These are phyloP conservation scores for Prunus dulcis DNA, from an alignment of 306 rosid species.

Conservation along the genomic window DNA sequence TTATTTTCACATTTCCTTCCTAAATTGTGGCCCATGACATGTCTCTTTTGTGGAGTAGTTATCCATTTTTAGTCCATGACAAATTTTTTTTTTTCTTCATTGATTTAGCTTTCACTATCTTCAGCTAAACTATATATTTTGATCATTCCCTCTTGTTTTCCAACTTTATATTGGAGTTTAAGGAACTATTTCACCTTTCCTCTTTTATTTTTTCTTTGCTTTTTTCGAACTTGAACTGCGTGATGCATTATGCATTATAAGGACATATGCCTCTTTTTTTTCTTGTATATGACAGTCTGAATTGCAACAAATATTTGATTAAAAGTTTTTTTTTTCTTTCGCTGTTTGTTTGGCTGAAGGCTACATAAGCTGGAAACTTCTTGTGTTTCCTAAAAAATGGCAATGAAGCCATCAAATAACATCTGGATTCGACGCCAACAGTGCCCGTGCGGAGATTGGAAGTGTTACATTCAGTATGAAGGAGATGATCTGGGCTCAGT, in stretches of 20 bases:
- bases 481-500: constrained; percentile 44
- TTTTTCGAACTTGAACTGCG: not conserved
- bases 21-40: not conserved
- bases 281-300: not conserved
- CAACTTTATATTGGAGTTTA: not conserved
- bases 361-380: not conserved
- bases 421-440: constrained; percentile 60
- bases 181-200: not conserved
- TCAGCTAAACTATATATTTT: not conserved
- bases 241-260: not conserved
- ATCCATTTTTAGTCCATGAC: not conserved
- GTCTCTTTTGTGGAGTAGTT: not conserved
- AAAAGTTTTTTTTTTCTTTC: not conserved
- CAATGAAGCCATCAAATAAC: constrained; percentile 49
- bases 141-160: not conserved
- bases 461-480: constrained; percentile 55
- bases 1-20: not conserved
- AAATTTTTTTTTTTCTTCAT: not conserved
- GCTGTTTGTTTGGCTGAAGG: not conserved
- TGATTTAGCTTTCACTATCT: constrained; percentile 2
- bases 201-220: not conserved
- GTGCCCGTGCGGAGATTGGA: constrained; percentile 77
- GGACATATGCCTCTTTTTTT: not conserved
- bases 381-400: constrained; percentile 10
- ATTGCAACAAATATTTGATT: not conserved